These are phyloP conservation scores for Cordyceps tenuipes DNA, from an alignment of 2,329 filamentous ascomycete genomes.

Conservation along the genomic window DNA sequence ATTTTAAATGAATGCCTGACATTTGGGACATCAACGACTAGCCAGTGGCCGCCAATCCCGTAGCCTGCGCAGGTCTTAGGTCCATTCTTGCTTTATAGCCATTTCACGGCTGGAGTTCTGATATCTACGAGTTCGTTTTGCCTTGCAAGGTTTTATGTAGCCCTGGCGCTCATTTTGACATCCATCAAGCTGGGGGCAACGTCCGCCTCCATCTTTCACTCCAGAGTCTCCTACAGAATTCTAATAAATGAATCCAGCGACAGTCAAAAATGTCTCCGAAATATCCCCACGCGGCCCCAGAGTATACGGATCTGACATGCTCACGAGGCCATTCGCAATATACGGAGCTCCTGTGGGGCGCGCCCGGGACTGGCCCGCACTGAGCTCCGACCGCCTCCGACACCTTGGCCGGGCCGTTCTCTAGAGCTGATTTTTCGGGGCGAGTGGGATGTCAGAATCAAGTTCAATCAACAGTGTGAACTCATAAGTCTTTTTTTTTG, in stretches of 20 bases:
- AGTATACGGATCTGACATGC: background rate
- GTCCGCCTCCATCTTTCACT: no score
- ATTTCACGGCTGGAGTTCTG: background rate
- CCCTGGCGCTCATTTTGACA: no score
- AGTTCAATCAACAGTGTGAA: background rate
- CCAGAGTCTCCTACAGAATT: no score
- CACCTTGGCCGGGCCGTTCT: slow-evolving; percentile 18
- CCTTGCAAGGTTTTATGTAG: no score
- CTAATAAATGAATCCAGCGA: no score
- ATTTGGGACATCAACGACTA: slow-evolving; percentile 2
- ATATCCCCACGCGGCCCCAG: background rate
- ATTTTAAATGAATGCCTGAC: background rate
- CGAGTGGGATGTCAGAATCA: background rate
- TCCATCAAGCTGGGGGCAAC: no score
- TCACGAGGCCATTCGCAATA: slow-evolving; percentile 2
- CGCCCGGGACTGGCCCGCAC: background rate
- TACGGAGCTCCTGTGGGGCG: slow-evolving; percentile 4
- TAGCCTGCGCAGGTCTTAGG: background rate
- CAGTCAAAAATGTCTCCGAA: no score
- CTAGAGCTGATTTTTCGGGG: background rate
- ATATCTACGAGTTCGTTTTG: no score
- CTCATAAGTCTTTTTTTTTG: background rate
- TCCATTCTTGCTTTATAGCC: background rate
- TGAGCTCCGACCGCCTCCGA: slow-evolving; percentile 19
- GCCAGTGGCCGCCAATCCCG: background rate